These are phyloP conservation scores for Lecanicillium sp. DNA, from an alignment of 2,329 filamentous ascomycete species.

Conservation along the genomic window DNA sequence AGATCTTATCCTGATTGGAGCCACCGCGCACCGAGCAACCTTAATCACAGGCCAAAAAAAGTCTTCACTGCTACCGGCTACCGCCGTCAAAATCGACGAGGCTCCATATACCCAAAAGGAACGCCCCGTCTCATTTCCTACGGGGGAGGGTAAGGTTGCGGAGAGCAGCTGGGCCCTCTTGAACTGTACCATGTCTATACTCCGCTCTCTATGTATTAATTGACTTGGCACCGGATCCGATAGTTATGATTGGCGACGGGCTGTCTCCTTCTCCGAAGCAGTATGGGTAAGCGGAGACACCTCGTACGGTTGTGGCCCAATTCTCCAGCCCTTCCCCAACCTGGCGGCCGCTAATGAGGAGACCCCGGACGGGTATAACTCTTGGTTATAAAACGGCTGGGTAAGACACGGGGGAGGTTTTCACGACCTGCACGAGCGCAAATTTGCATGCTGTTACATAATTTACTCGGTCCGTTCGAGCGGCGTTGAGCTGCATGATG, in stretches of 20 bases:
- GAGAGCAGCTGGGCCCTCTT: too few species aligned
- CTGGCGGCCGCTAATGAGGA: neutral
- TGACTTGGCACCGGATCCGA: neutral
- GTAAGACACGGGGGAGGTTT: too few species aligned
- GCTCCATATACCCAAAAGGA: too few species aligned
- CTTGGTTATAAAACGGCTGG: too few species aligned
- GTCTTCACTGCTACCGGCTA: too few species aligned
- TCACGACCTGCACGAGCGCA: too few species aligned
- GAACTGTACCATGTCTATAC: neutral
- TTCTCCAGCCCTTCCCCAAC: neutral
- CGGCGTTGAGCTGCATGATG: too few species aligned
- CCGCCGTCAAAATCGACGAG: too few species aligned
- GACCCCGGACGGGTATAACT: neutral
- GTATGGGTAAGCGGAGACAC: neutral
- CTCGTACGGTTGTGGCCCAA: slow-evolving; percentile 8
- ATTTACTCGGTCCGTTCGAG: too few species aligned
- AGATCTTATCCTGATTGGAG: neutral
- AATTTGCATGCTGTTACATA: too few species aligned
- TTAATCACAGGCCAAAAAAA: neutral
- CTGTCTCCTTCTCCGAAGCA: too few species aligned
- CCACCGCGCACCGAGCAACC: neutral
- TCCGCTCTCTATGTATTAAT: neutral
- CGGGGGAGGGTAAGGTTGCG: too few species aligned
- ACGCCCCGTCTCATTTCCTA: neutral
- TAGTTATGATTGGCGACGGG: neutral